phyloP scores from a whole-genome alignment of 176 grass and related monocot genomes.

The Phragmites australis region DNA sequence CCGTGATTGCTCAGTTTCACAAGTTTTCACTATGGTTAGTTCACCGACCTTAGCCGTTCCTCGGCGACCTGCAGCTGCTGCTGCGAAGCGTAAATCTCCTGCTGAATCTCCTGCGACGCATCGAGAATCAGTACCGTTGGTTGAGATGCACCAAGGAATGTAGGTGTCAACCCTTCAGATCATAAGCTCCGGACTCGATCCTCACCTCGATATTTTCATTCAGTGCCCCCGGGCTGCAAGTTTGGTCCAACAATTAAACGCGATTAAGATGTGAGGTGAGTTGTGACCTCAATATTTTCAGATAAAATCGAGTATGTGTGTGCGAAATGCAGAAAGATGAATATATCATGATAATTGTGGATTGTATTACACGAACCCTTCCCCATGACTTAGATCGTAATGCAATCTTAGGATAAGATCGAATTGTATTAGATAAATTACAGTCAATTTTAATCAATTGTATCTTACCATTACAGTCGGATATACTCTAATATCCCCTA shows the following conservation, averaged over 20 bases:
- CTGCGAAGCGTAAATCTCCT: conserved; percentile 50
- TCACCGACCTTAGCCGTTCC: conserved; percentile 48
- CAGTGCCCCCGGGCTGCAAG: conserved; percentile 40
- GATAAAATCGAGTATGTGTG: too few species aligned
- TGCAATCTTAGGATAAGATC: too few species aligned
- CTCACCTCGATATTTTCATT: conserved; percentile 53
- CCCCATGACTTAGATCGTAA: too few species aligned
- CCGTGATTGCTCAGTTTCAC: not conserved
- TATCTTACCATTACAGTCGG: too few species aligned
- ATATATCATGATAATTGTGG: too few species aligned
- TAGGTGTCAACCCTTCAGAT: not conserved
- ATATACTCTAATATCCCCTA: too few species aligned
- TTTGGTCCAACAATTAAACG: not conserved
- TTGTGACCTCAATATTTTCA: not conserved
- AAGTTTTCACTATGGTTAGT: not conserved
- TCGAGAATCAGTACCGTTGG: not conserved
- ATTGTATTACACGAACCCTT: too few species aligned
- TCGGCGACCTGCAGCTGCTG: conserved; percentile 55
- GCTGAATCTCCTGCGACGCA: conserved; percentile 55
- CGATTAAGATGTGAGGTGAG: not conserved
- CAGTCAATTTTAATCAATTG: too few species aligned
- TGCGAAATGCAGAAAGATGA: too few species aligned
- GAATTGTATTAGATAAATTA: too few species aligned
- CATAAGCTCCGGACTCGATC: not conserved
- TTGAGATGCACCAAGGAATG: not conserved